These are phyloP conservation scores for Fusarium cyanostomum DNA, from an alignment of 2,329 filamentous ascomycete species.

Conservation along the genomic window DNA sequence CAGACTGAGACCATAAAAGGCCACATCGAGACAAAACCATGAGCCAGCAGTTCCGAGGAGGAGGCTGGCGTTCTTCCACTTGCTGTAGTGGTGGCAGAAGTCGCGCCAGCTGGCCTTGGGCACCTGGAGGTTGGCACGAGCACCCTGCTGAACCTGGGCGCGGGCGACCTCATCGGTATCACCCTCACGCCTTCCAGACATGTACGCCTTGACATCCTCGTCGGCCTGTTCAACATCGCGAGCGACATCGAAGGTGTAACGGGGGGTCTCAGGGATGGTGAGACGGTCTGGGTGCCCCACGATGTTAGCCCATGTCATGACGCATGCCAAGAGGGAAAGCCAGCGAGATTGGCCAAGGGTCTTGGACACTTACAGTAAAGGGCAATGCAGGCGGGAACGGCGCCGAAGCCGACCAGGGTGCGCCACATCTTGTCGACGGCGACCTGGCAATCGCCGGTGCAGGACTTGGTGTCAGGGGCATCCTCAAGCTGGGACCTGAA, in stretches of 20 bases:
- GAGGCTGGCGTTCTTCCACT: slow-evolving; percentile 76
- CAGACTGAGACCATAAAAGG: slow-evolving; percentile 75
- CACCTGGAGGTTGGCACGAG: slow-evolving; percentile 64
- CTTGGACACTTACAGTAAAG: slow-evolving; percentile 68
- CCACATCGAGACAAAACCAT: slow-evolving; percentile 78
- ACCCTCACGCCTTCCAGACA: slow-evolving; percentile 70
- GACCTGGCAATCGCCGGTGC: slow-evolving; percentile 54
- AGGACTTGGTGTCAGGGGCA: slow-evolving; percentile 62
- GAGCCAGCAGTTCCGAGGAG: slow-evolving; percentile 83
- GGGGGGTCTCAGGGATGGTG: slow-evolving; percentile 87
- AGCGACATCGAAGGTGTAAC: slow-evolving; percentile 85
- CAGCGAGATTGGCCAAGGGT: background rate
- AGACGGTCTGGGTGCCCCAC: slow-evolving; percentile 59
- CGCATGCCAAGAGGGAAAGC: background rate
- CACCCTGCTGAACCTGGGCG: slow-evolving; percentile 64
- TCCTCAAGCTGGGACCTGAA: slow-evolving; percentile 71
- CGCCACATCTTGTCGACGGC: slow-evolving; percentile 89
- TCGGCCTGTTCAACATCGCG: slow-evolving; percentile 78
- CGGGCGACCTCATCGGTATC: slow-evolving; percentile 73
- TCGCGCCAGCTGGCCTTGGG: slow-evolving; percentile 78
- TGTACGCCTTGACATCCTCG: slow-evolving; percentile 79
- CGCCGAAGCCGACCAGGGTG: slow-evolving; percentile 81
- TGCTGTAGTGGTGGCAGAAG: slow-evolving; percentile 75
- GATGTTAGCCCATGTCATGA: slow-evolving; percentile 1
- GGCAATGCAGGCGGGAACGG: slow-evolving; percentile 80